Base-by-base conservation (phyloP, 352 stramenopile species). In the Phytophthora colocasiae region DNA sequence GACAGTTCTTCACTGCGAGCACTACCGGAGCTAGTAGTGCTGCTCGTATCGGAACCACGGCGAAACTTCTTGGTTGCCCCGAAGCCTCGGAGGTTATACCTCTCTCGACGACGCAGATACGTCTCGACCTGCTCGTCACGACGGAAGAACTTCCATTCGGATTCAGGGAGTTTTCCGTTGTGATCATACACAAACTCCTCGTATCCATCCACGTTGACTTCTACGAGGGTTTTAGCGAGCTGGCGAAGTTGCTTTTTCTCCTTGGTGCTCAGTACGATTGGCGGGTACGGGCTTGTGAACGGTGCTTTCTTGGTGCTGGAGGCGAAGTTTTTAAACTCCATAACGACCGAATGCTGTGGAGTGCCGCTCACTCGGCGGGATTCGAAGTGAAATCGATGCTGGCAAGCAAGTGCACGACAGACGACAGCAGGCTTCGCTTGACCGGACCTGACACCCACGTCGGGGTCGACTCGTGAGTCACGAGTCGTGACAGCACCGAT, bases 281-380 rank as follows among this genome's bases (percentile, higher is more conserved):
- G 63, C 11, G 56, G 63, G 27, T 71, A 71, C n/a, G 63, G 49
- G 53, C 56, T 71, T 49, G 57, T 62, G 32, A 71, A 71, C 19
- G 63, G 63, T 10, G 38, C 49, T 43, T 71, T 71, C 49, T 66
- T 71, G 49, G 56, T 54, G 17, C 49, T 66, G 48, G 56, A 61
- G n/a, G 31, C 19, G 44, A 71, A 66, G 49, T 71, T 71, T 29
- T 66, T 71, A 38, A 71, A 62, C 49, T 70, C 55, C 63, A 66
- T 70, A 8, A 36, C 24, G 31, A 14, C 22, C 17, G 31, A 34
- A 50, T 36, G 9, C 6, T 17, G 5, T 44, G 36, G 15, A 22
- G 11, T 64, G 57, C 36, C 58, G 43, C 27, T 53, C 57, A 57
- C 43, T 47, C n/a, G 27, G 24, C 12, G 22, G 43, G 12, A 67